phyloP scores from a whole-genome alignment of 2,329 filamentous ascomycete genomes.

The Talaromyces sp. region DNA sequence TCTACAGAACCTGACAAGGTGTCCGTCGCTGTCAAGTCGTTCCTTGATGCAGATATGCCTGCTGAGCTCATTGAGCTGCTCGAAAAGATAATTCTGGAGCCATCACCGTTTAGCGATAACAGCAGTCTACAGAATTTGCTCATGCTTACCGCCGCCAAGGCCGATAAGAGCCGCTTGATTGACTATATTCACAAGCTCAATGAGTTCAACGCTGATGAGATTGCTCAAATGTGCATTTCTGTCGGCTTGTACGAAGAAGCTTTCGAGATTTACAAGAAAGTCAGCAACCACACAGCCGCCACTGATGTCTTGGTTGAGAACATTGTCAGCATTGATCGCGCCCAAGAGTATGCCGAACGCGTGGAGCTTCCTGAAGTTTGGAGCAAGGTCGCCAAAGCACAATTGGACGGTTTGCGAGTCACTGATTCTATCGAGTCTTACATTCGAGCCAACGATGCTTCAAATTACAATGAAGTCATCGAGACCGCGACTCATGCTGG shows the following conservation, averaged over 20 bases:
- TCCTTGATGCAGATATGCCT: conserved; percentile 86
- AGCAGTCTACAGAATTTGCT: conserved; percentile 92
- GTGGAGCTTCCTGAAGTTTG: conserved; percentile 93
- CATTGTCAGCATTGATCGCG: conserved; percentile 95
- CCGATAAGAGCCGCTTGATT: conserved; percentile 91
- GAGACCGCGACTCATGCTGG: conserved; percentile 92
- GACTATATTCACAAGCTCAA: conserved; percentile 92
- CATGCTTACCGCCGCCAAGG: conserved; percentile 93
- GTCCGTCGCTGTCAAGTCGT: conserved; percentile 86
- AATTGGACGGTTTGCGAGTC: conserved; percentile 90
- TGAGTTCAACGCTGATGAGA: conserved; percentile 86
- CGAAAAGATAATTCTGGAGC: conserved; percentile 99
- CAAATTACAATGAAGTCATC: conserved; percentile 93
- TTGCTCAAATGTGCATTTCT: conserved; percentile 87
- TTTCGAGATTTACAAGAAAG: conserved; percentile 98
- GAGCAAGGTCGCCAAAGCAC: conserved; percentile 97
- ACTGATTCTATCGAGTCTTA: conserved; percentile 94
- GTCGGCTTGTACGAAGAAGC: conserved; percentile 95
- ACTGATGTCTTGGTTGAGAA: conserved; percentile 92
- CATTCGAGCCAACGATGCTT: conserved; percentile 88
- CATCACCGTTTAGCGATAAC: conserved; percentile 98
- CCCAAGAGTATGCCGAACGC: conserved; percentile 90
- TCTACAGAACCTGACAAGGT: conserved; percentile 92
- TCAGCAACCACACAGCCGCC: conserved; percentile 79
- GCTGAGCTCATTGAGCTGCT: conserved; percentile 93